These are phyloP conservation scores for Trichosanthes cucumerina DNA, from an alignment of 306 rosid genomes.

Conservation along the genomic window DNA sequence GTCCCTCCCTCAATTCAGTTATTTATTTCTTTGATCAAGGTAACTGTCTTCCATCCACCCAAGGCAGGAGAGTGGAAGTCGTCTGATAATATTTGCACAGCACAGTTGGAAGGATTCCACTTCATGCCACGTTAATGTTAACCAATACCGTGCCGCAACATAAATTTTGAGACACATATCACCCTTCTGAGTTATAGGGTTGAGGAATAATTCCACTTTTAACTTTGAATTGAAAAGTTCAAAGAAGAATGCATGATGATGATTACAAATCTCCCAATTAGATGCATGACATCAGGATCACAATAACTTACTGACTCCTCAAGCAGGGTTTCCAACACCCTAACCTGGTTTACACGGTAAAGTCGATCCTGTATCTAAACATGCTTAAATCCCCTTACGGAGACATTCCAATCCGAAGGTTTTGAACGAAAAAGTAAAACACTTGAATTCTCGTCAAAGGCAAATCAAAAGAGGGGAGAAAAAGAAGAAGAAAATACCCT, in stretches of 20 bases:
- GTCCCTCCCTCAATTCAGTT: background rate
- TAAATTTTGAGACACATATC: background rate
- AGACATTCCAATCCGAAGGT: constrained; percentile 9
- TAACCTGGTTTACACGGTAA: constrained; percentile 8
- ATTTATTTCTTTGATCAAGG: background rate
- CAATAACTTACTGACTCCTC: constrained; percentile 10
- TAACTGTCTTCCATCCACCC: background rate
- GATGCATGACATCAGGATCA: constrained; percentile 6
- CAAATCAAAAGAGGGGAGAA: background rate
- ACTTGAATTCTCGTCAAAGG: background rate
- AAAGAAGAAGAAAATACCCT: constrained; percentile 10
- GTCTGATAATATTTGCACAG: background rate
- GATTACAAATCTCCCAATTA: background rate
- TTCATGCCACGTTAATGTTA: background rate
- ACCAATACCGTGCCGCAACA: background rate
- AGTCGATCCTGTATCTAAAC: constrained; percentile 27
- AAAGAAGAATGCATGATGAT: background rate
- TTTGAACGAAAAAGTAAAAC: background rate
- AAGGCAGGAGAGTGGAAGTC: background rate
- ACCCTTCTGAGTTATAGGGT: background rate
- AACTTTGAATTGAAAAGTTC: background rate
- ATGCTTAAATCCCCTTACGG: constrained; percentile 1
- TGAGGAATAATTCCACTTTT: background rate
- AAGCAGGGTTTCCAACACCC: background rate
- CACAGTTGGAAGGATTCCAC: background rate